Evolutionary conservation across 169 alveolate species (phyloP), one percentile per base, ranked within the genome.

Genomic region (Plasmodium malariae): DNA sequence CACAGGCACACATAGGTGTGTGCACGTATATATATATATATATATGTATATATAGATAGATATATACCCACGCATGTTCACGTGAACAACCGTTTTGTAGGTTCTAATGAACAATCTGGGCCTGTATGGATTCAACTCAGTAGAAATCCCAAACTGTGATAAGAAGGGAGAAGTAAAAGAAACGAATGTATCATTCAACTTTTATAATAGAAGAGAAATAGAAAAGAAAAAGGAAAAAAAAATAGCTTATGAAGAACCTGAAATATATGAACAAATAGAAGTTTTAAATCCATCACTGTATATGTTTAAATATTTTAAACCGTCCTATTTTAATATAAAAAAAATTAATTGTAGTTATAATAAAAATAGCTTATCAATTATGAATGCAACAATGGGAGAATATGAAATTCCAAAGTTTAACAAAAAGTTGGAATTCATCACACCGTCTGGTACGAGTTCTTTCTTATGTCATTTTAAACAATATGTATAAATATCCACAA

Each of bases 261-360:
- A 86, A 70, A 24, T 86, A 21, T 59, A 43, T 32, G 92, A 86
- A 55, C 28, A 86, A 40, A 71, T 86, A 40, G 55, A 36, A 24
- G 24, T 69, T 11, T 70, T 86, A 70, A 71, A 32, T 28, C 92
- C 92, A 40, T 55, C 87, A 17, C 62, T 86, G 14, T 86, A 86
- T 54, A 86, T 86, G 92, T 86, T 69, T 21, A 86, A 86, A 70
- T 86, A 86, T 86, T 86, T 86, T 54, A 86, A 71, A 48, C 92
- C 92, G 24, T 86, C 92, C 4, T 70, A 86, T 65, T 86, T 69
- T 49, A 86, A 86, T 54, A 71, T 70, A 55, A 86, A 86, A 51
- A 86, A 34, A 59, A 86, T 86, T 57, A 54, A 60, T n/a, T 86
- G 92, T 65, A 86, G 87, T 70, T 86, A 86, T 63, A 68, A 54